Evolutionary conservation across 371 early-diverging fungal species (phyloP), one percentile per base, ranked within the genome.

Genomic region (Rhizomucor pusillus): DNA sequence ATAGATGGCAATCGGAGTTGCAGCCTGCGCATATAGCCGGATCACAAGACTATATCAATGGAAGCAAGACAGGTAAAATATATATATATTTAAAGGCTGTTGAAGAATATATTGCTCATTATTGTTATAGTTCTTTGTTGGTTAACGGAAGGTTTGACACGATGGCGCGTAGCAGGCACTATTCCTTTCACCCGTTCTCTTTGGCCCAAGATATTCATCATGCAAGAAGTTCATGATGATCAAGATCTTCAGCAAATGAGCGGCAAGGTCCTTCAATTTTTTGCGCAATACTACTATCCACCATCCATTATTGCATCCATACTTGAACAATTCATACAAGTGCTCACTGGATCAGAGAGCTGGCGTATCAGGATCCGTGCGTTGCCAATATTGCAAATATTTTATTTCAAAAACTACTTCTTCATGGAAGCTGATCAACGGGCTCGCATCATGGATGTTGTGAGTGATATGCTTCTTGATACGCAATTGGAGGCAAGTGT

Each of bases 171-270:
- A 4, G 68, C 72, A 14, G 81, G 81, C 2, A 80, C 85, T 0
- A 69, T 79, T 12, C 76, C 84, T 1, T 77, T 79, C 43, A 46
- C 87, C n/a, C 37, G 66, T 5, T 67, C 75, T 0, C 43, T 90
- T 36, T 43, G 90, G 5, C 78, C 82, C 0, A 80, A 79, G 43
- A 22, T 90, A 2, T 81, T 90, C 57, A 60, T 72, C 14, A 90
- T 91, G 88, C 87, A 86, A 64, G 89, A 89, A 52, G 58, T 81
- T 19, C 81, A 78, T n/a, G 88, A 87, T 49, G 91, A 91, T 49
- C 79, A 81, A 50, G 92, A 93, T 47, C 63, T 91, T 24, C 87
- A 87, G 51, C 56, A 66, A 4, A 64, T 75, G 63, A 87, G 90
- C 1, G 74, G 81, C 0, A 57, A 64, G 0, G 77, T 84, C 7